Conservation (phyloP, 2,329 filamentous ascomycete species). For the Neodidymelliopsis sp. region DNA sequence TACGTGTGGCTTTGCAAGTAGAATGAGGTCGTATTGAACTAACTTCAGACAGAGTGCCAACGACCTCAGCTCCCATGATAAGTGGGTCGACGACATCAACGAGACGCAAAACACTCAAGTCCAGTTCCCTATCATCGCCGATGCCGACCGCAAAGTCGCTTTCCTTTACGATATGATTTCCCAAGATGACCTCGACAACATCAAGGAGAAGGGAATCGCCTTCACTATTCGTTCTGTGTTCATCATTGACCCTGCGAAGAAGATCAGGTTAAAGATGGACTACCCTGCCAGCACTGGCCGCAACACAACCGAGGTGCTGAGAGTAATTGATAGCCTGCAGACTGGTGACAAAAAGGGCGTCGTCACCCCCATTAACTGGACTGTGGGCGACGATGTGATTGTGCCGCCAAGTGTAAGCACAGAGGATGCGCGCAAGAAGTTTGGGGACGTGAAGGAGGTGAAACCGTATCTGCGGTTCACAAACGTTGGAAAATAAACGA, state of each 20-base stretch:
- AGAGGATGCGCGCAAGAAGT: constrained; percentile 85
- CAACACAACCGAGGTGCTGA: constrained; percentile 64
- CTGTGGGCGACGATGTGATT: constrained; percentile 88
- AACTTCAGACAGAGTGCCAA: constrained; percentile 68
- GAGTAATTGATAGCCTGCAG: constrained; percentile 66
- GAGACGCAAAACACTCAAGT: constrained; percentile 54
- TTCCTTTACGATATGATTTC: constrained; percentile 61
- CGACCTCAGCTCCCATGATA: constrained; percentile 80
- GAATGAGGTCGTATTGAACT: no score
- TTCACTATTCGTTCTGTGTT: constrained; percentile 96
- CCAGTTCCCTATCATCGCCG: constrained; percentile 60
- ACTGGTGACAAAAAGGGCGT: constrained; percentile 85
- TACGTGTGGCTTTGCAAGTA: no score
- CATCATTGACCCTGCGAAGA: constrained; percentile 93
- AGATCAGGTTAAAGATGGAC: constrained; percentile 88
- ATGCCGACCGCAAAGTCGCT: constrained; percentile 57
- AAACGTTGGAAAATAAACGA: constrained; percentile 49
- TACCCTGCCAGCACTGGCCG: constrained; percentile 89
- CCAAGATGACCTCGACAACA: constrained; percentile 63
- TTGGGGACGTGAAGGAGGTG: constrained; percentile 73
- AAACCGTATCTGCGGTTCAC: constrained; percentile 79
- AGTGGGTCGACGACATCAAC: constrained; percentile 84
- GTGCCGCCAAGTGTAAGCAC: constrained; percentile 84
- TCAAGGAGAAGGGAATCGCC: constrained; percentile 68
- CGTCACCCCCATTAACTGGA: constrained; percentile 91